Evolutionary conservation across 2,329 filamentous ascomycete species (phyloP).

Genomic region (Epichloe bromicola): DNA sequence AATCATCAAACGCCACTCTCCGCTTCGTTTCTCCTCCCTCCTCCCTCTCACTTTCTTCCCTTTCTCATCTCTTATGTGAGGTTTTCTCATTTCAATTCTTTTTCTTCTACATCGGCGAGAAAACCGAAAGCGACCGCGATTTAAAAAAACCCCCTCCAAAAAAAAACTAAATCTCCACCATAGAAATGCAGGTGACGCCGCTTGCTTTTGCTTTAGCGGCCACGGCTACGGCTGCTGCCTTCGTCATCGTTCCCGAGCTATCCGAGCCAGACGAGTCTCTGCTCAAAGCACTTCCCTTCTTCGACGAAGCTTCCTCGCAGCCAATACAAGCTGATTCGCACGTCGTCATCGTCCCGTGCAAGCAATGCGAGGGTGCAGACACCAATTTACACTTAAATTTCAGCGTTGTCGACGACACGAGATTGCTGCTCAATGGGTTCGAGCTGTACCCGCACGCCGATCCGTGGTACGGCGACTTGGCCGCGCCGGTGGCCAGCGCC

Average conservation of each 20-base stretch:
- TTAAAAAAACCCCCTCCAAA: no score
- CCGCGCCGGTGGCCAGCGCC: slow-evolving; percentile 32
- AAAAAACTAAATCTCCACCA: slow-evolving; percentile 8
- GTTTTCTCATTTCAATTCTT: neutral
- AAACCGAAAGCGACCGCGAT: no score
- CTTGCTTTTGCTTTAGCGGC: slow-evolving; percentile 21
- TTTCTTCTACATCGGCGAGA: neutral
- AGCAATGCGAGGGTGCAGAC: slow-evolving; percentile 35
- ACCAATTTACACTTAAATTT: slow-evolving; percentile 42
- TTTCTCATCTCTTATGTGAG: neutral
- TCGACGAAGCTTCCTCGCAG: slow-evolving; percentile 23
- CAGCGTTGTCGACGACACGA: slow-evolving; percentile 33
- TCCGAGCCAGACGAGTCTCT: slow-evolving; percentile 28
- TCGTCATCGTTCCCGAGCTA: slow-evolving; percentile 41
- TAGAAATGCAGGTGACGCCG: slow-evolving; percentile 17
- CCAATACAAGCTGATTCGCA: slow-evolving; percentile 22
- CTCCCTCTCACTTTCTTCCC: neutral
- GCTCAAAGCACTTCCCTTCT: slow-evolving; percentile 27
- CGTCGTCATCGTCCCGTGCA: slow-evolving; percentile 37
- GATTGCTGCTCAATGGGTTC: slow-evolving; percentile 45
- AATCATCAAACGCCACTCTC: neutral
- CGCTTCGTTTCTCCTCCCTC: neutral
- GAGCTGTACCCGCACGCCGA: slow-evolving; percentile 45
- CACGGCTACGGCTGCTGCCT: slow-evolving; percentile 26
- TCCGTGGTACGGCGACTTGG: slow-evolving; percentile 29